Evolutionary conservation across 2,329 filamentous ascomycete genomes (phyloP), one percentile per base, ranked within the genome.

Genomic region (Chalara sp.): DNA sequence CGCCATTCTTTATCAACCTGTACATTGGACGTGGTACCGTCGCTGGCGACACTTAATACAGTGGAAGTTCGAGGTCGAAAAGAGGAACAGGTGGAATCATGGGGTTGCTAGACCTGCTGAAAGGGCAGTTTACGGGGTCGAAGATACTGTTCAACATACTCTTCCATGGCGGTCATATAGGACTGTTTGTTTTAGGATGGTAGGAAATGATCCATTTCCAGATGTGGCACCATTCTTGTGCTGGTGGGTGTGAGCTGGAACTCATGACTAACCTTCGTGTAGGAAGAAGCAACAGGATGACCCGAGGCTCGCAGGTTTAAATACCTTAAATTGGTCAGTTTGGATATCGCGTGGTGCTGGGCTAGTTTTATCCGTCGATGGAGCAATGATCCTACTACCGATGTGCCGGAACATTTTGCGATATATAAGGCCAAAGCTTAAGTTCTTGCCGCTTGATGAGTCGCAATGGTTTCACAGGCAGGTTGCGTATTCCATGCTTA

Each of bases 391-490:
- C 62, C 72, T 99, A 31, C 76, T 99, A 53, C 93, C 93, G 6
- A 96, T 99, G 75, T 99, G 92, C 75, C 80, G 93, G 60, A 97
- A 92, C 53, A 73, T 97, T 32, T 79, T 99, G 65, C 82, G 89
- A 67, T 86, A 82, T 65, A 69, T 97, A 51, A 81, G 93, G 57
- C 93, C 93, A 30, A 95, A 95, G 74, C 71, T 96, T 57, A 81
- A 83, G 68, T 96, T 87, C 74, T 67, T 97, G 10, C 93, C 93
- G 5, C 78, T 99, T n/a, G 93, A 99, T 64, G 93, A 99, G 72
- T 95, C 90, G 53, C 79, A 91, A 58, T 99, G 90, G 90, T 95
- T 99, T 70, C 93, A 99, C 73, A 80, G 92, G 57, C 93, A 99
- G 69, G 80, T 95, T 42, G 92, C 93, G 13, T 99, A 99, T 66